Evolutionary conservation across 495 filamentous ascomycete genomes (phyloP).

Genomic region (Aspergillus taichungensis): DNA sequence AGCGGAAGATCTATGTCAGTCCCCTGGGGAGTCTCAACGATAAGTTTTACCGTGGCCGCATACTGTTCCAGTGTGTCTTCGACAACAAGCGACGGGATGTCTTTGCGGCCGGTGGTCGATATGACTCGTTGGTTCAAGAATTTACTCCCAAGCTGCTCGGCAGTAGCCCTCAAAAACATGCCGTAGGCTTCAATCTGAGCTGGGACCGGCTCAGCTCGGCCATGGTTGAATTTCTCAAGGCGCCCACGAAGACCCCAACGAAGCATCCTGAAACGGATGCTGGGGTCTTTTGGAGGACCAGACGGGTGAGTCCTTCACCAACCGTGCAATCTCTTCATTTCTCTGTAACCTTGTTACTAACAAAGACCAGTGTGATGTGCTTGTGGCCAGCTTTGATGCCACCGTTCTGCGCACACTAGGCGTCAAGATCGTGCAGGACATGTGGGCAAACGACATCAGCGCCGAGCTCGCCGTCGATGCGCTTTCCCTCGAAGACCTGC

Average conservation of each 20-base stretch:
- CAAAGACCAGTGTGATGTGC: slow-evolving; percentile 65
- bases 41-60: slow-evolving; percentile 79
- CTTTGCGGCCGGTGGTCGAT: slow-evolving; percentile 88
- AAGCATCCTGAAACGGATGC: slow-evolving; percentile 50
- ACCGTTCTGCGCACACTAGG: slow-evolving; percentile 64
- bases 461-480: slow-evolving; percentile 82
- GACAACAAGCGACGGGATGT: slow-evolving; percentile 79
- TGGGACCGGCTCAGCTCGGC: slow-evolving; percentile 69
- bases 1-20: slow-evolving; percentile 72
- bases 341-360: slow-evolving; percentile 7
- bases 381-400: slow-evolving; percentile 79
- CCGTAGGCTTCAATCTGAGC: slow-evolving; percentile 86
- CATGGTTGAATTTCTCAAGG: slow-evolving; percentile 57
- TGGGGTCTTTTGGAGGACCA: slow-evolving; percentile 50
- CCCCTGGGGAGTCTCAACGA: slow-evolving; percentile 87
- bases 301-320: slow-evolving; percentile 47
- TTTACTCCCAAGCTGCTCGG: slow-evolving; percentile 33
- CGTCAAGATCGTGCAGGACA: slow-evolving; percentile 63
- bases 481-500: slow-evolving; percentile 63
- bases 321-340: background rate
- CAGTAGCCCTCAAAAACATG: slow-evolving; percentile 46
- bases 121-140: slow-evolving; percentile 69
- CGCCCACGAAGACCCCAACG: slow-evolving; percentile 48
- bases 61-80: slow-evolving; percentile 86
- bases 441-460: slow-evolving; percentile 78